phyloP scores from a whole-genome alignment of 805 yeast species.

The Candida nemodendra region DNA sequence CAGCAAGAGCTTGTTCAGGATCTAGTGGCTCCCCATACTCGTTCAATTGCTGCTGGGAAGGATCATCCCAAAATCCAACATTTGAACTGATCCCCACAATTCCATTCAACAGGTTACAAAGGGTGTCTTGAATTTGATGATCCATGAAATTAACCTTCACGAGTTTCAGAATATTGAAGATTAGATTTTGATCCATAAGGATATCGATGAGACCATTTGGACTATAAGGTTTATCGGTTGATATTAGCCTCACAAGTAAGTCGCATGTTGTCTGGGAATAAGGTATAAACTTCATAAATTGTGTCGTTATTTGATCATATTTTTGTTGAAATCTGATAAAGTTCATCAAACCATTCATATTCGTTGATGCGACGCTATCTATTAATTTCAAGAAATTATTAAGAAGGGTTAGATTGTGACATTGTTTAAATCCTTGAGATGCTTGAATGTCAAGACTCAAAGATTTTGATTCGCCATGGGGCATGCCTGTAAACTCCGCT shows the following conservation, averaged over 20 bases:
- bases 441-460: conserved; percentile 1
- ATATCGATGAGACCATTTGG: conserved; percentile 83
- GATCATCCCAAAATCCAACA: conserved; percentile 34
- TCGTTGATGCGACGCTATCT: conserved; percentile 79
- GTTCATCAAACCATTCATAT: conserved; percentile 70
- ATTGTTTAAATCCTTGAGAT: conserved; percentile 15
- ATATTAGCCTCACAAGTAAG: conserved; percentile 77
- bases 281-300: conserved; percentile 68
- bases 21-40: conserved; percentile 72
- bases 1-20: conserved; percentile 30
- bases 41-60: conserved; percentile 23
- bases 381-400: conserved; percentile 72
- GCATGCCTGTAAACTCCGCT: conserved; percentile 3
- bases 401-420: conserved; percentile 29
- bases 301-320: conserved; percentile 54
- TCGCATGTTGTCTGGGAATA: conserved; percentile 92
- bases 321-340: conserved; percentile 54
- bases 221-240: conserved; percentile 85
- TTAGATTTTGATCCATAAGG: conserved; percentile 67
- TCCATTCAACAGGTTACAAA: conserved; percentile 84
- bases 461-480: not conserved
- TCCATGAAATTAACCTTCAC: conserved; percentile 41
- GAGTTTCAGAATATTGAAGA: conserved; percentile 66
- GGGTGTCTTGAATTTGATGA: conserved; percentile 35
- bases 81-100: conserved; percentile 55